Evolutionary conservation across 345 rosid genomes (phyloP), one percentile per base, ranked within the genome.

Genomic region (Excoecaria agallocha): DNA sequence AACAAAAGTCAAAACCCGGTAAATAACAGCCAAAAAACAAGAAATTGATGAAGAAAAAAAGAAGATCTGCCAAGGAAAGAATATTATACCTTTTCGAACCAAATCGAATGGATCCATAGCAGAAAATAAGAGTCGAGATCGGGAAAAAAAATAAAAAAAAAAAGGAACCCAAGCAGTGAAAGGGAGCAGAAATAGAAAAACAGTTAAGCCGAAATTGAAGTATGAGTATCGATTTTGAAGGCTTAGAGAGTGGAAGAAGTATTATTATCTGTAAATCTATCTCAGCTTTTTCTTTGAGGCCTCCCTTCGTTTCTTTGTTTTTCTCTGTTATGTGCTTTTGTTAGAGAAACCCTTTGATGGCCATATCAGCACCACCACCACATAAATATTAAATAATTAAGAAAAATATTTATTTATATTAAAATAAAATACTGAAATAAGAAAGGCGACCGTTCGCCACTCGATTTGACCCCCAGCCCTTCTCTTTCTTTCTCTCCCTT

Each of bases 91-190:
- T 88, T 88, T 84, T 38, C 85, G 89, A 79, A 91, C 78, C 83
- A 88, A 88, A 87, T 81, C 77, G 74, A 86, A 87, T 62, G 87
- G 90, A 86, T 89, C 92, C 94, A 91, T 91, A 56, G 74, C 74
- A 72, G 84, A 80, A 22, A 65, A 78, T 52, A 66, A 16, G 24
- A 48, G 74, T 75, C 71, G 51, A 82, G 71, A 76, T 70, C 65
- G 70, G 70, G 69, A 52, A 49, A 76, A 55, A 52, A 49, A 76
- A 55, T 59, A 43, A 16, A 70, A 19, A 49, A 45, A 45, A 70
- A 19, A 49, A 45, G 37, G 24, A 35, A 13, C 0, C 37, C 57
- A 13, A 55, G 1, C 25, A 64, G 70, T 3, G n/a, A n/a, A 56
- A 43, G 25, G 38, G 30, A 59, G 25, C 37, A 39, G 12, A 30